These are phyloP conservation scores for Diaporthe capsici DNA, from an alignment of 2,329 filamentous ascomycete species.

Conservation along the genomic window DNA sequence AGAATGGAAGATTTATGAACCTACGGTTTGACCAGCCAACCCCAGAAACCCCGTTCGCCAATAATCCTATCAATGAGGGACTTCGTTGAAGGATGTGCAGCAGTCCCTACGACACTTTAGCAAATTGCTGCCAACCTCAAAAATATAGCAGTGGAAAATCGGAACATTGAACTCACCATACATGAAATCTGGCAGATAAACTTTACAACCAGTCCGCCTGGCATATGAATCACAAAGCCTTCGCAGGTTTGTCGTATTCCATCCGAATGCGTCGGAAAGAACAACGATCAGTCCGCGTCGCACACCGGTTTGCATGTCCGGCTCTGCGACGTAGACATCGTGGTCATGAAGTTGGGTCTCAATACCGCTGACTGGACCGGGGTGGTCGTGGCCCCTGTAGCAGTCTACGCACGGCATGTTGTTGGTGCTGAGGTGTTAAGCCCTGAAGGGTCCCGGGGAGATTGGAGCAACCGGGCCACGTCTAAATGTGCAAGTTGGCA, in stretches of 20 bases:
- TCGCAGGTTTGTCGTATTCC: neutral
- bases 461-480: neutral
- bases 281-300: neutral
- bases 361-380: neutral
- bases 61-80: neutral
- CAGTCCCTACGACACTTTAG: neutral
- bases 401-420: neutral
- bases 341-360: neutral
- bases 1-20: neutral
- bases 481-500: too few species aligned
- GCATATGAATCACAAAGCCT: neutral
- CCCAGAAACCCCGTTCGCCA: neutral
- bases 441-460: neutral
- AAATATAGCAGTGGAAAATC: neutral
- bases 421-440: neutral
- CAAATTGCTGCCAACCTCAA: neutral
- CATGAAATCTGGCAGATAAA: neutral
- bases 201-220: neutral
- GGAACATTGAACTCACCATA: neutral
- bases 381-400: neutral
- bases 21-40: neutral
- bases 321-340: neutral
- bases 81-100: neutral
- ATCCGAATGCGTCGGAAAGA: neutral
- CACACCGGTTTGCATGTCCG: neutral